These are phyloP conservation scores for Xerocomus brunneocitrinus DNA, from an alignment of 768 basidiomycete species.

Conservation along the genomic window DNA sequence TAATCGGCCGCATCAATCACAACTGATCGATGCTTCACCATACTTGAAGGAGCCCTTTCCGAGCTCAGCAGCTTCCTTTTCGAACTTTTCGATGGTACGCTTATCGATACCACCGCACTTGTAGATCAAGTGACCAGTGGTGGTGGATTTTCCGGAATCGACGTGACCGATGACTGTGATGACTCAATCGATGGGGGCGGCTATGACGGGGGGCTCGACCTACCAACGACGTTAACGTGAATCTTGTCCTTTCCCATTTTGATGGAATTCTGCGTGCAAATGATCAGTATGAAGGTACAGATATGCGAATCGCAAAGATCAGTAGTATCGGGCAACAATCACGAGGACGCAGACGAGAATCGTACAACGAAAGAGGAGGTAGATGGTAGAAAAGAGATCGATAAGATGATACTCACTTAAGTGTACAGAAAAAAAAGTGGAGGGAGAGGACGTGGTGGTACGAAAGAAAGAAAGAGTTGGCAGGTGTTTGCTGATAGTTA, in stretches of 20 bases:
- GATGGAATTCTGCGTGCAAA: constrained; percentile 41
- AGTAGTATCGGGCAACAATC: constrained; percentile 6
- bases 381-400: not conserved
- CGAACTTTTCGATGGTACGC: constrained; percentile 99
- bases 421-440: constrained; percentile 35
- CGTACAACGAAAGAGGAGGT: constrained; percentile 19
- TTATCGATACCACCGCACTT: constrained; percentile 99
- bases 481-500: constrained; percentile 55
- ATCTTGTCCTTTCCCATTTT: constrained; percentile 96
- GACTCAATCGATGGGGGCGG: constrained; percentile 23
- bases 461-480: constrained; percentile 32
- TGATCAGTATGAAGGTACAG: constrained; percentile 10
- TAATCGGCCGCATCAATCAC: constrained; percentile 11
- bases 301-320: constrained; percentile 23
- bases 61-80: constrained; percentile 99
- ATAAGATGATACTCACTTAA: constrained; percentile 37
- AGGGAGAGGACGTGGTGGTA: constrained; percentile 35
- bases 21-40: constrained; percentile 49
- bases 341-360: constrained; percentile 16
- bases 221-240: constrained; percentile 98
- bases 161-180: constrained; percentile 91
- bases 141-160: constrained; percentile 99
- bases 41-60: constrained; percentile 99
- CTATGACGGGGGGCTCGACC: constrained; percentile 32
- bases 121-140: constrained; percentile 99